phyloP scores from a whole-genome alignment of 768 basidiomycete species.

The Hygrocybe coccinea region DNA sequence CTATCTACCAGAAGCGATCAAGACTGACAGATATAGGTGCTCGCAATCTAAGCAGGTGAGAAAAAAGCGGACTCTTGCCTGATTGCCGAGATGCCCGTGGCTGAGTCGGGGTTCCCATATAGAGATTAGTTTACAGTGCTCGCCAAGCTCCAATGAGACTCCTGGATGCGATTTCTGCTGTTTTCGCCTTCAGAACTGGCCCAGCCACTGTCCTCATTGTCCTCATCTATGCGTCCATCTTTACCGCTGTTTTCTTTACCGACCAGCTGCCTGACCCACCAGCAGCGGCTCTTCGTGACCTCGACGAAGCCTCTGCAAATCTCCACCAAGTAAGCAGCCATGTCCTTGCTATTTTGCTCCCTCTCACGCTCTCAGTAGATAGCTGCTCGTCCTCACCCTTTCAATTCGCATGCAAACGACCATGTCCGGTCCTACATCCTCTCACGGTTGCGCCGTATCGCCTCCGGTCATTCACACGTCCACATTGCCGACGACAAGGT shows the following conservation, averaged over 20 bases:
- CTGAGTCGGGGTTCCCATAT: too few relatives aligned
- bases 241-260: constrained; percentile 43
- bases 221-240: constrained; percentile 45
- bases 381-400: constrained; percentile 67
- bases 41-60: too few relatives aligned
- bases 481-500: constrained; percentile 47
- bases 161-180: constrained; percentile 13
- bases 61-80: too few relatives aligned
- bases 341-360: background rate
- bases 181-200: constrained; percentile 32
- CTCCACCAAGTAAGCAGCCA: constrained; percentile 45
- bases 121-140: too few relatives aligned
- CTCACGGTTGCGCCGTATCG: constrained; percentile 45
- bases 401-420: constrained; percentile 74
- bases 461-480: constrained; percentile 41
- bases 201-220: constrained; percentile 46
- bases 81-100: too few relatives aligned
- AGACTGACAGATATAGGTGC: too few relatives aligned
- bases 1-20: too few relatives aligned
- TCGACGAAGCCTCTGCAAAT: constrained; percentile 51
- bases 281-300: constrained; percentile 39
- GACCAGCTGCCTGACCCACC: constrained; percentile 47
- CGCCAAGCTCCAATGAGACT: too few relatives aligned
- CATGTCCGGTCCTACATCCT: constrained; percentile 57
- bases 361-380: constrained; percentile 36